Evolutionary conservation across 2,329 filamentous ascomycete genomes (phyloP), one percentile per base, ranked within the genome.

Genomic region (Coleophoma crateriformis): DNA sequence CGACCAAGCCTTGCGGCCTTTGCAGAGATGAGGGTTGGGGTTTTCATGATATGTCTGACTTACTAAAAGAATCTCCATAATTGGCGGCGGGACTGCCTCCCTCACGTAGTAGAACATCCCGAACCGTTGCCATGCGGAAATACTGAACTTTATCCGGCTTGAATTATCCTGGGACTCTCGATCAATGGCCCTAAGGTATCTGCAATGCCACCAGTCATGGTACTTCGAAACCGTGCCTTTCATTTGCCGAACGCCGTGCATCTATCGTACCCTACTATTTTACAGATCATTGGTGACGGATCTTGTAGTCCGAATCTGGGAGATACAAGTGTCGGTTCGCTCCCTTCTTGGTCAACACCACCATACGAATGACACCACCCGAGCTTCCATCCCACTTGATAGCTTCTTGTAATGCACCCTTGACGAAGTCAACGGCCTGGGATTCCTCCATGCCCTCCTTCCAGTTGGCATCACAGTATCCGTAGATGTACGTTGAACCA

Each of bases 371-470:
- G 53, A 99, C 94, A 74, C 94, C 94, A 58, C 94, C 94, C 3
- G 94, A 97, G 76, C 91, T 96, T 57, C 94, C 94, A 68, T 99
- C 94, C 94, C 94, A 99, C 74, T 96, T 96, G 79, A 99, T 97
- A 14, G 94, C 94, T 77, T 99, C 92, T 64, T 82, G 77, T 66
- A 99, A 75, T 33, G 94, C 85, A 44, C 84, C 87, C 75, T 96
- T 96, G 68, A 99, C 94, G 64, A 99, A 99, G 38, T 84, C 72
- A 57, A 99, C 84, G 1, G 94, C 94, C 54, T 95, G 91, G 49
- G 82, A 78, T 76, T 97, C 90, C 47, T 87, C 89, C 91, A 99
- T 97, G 58, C 83, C 83, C 72, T 97, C 94, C 68, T 78, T 84
- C 94, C 94, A 99, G 77, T 99, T 83, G 50, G 90, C 85, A 68